Conservation (phyloP, 495 filamentous ascomycete species). For the Geopyxis carbonaria region DNA sequence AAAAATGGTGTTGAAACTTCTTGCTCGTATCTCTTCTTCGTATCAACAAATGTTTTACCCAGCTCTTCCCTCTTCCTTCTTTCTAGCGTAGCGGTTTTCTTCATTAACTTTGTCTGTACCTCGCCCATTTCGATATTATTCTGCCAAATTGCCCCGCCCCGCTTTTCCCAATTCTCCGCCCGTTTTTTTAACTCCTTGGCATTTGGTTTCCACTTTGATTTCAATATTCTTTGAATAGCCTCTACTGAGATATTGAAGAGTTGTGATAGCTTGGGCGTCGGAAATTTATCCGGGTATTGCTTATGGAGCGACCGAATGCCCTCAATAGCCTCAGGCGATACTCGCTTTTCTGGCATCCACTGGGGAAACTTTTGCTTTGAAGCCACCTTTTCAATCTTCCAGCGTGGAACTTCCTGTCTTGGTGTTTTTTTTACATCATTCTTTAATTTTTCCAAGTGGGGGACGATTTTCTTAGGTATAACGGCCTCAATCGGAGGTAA, state of each 20-base stretch:
- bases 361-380: conserved; percentile 54
- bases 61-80: no score
- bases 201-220: conserved; percentile 60
- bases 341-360: conserved; percentile 66
- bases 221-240: conserved; percentile 70
- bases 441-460: no score
- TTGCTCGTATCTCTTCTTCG: no score
- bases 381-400: conserved; percentile 55
- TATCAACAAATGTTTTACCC: no score
- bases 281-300: conserved; percentile 56
- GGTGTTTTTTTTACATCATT: no score
- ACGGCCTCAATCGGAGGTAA: conserved; percentile 2
- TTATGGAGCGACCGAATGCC: conserved; percentile 66
- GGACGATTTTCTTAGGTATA: not conserved
- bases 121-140: conserved; percentile 24
- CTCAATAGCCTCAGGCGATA: conserved; percentile 79
- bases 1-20: no score
- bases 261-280: conserved; percentile 52
- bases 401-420: conserved; percentile 30
- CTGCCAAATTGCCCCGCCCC: conserved; percentile 39
- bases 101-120: conserved; percentile 14
- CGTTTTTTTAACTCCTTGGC: conserved; percentile 37
- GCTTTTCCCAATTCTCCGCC: conserved; percentile 54
- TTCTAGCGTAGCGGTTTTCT: no score
- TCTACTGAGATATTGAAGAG: conserved; percentile 77